A percentile compares a stretch with the other conserved stretches of the same genome.
Conservation (phyloP, 23 red algal species). For the Gracilaria domingensis region DNA sequence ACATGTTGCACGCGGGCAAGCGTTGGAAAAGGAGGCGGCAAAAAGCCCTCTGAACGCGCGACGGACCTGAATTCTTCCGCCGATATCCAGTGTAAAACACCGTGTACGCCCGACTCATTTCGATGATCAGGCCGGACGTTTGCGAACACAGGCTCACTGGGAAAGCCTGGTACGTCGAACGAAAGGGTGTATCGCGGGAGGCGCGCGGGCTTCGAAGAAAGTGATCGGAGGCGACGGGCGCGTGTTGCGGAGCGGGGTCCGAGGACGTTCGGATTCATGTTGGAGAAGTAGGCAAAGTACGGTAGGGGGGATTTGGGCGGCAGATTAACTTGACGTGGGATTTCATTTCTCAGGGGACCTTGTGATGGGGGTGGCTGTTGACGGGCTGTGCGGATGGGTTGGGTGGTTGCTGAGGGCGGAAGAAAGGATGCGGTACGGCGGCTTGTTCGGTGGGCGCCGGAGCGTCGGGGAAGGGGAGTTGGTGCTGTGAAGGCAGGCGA, state of each 20-base stretch:
- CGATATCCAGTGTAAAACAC: slow-evolving; percentile 76
- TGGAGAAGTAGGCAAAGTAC: slow-evolving; percentile 99
- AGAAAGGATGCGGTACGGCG: background rate
- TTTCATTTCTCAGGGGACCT: too few relatives aligned
- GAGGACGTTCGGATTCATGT: slow-evolving; percentile 81
- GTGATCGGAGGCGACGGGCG: slow-evolving; percentile 45
- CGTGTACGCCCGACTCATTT: slow-evolving; percentile 42
- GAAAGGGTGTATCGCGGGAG: slow-evolving; percentile 44
- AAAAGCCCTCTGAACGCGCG: slow-evolving; percentile 42
- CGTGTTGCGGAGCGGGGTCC: slow-evolving; percentile 58
- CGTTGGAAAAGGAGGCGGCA: slow-evolving; percentile 5
- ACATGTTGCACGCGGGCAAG: background rate
- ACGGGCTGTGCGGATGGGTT: too few relatives aligned
- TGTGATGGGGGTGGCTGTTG: background rate
- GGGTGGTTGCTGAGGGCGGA: background rate
- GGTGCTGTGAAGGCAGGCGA: background rate
- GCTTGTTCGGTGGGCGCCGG: background rate
- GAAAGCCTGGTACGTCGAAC: slow-evolving; percentile 79
- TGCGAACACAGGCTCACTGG: slow-evolving; percentile 76
- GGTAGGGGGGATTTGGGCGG: slow-evolving; percentile 20
- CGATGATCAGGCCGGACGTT: slow-evolving; percentile 49
- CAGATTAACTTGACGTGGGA: background rate
- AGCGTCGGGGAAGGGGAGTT: background rate
- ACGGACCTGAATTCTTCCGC: slow-evolving; percentile 36
- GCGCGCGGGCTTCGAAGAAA: slow-evolving; percentile 50